These are phyloP conservation scores for Maudiozyma humilis DNA, from an alignment of 1,139 yeast genomes.

Conservation along the genomic window DNA sequence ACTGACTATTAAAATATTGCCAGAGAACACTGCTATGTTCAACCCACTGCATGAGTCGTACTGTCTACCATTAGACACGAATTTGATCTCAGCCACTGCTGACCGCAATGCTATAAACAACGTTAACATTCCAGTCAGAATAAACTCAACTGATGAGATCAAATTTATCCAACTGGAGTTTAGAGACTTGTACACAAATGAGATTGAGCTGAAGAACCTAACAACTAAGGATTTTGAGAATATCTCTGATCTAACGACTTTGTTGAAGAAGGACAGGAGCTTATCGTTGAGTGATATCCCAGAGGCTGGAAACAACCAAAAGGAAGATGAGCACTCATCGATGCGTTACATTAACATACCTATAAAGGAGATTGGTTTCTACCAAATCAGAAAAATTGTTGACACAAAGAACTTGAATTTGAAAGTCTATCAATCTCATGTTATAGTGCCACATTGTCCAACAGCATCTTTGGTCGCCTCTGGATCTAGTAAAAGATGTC, in stretches of 20 bases:
- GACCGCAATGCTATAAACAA: slow-evolving; percentile 4
- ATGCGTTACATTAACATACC: slow-evolving; percentile 48
- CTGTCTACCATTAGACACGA: slow-evolving; percentile 46
- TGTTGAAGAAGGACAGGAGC: slow-evolving; percentile 33
- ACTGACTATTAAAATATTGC: slow-evolving; percentile 77
- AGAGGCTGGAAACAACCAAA: not conserved
- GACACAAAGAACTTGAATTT: slow-evolving; percentile 61
- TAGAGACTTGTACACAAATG: slow-evolving; percentile 49
- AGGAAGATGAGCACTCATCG: slow-evolving; percentile 11
- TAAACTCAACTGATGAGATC: slow-evolving; percentile 73
- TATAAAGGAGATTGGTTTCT: slow-evolving; percentile 60
- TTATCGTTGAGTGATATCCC: slow-evolving; percentile 22
- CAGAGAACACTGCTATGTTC: slow-evolving; percentile 80
- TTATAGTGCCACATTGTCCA: slow-evolving; percentile 73
- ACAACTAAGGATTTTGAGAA: slow-evolving; percentile 48
- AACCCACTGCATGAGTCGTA: slow-evolving; percentile 64
- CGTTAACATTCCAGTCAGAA: slow-evolving; percentile 58
- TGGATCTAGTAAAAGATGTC: slow-evolving; percentile 46
- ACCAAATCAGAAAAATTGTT: slow-evolving; percentile 54
- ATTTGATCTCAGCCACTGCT: slow-evolving; percentile 23
- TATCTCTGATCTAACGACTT: slow-evolving; percentile 33
- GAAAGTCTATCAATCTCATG: slow-evolving; percentile 54
- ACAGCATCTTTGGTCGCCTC: slow-evolving; percentile 40
- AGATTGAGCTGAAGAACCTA: slow-evolving; percentile 43
- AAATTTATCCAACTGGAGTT: slow-evolving; percentile 59